Conservation (phyloP, 139 green algal species). For the Desmodesmus armatus region DNA sequence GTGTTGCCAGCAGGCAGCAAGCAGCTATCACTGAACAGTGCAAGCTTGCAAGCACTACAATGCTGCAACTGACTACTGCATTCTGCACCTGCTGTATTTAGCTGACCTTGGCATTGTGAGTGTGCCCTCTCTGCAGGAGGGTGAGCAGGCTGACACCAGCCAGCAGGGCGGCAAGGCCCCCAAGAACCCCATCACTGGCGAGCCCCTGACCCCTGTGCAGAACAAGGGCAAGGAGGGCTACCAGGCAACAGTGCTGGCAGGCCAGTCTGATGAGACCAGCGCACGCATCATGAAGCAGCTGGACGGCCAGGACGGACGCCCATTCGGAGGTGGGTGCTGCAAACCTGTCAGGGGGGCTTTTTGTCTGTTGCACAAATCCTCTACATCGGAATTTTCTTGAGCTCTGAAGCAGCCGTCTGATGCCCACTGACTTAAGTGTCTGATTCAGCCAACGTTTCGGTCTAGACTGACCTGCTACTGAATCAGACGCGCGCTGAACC, state of each 20-base stretch:
- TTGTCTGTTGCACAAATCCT: no score
- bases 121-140: conserved; percentile 11
- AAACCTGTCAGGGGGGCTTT: no score
- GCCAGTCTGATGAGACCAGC: conserved; percentile 19
- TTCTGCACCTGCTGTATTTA: neutral
- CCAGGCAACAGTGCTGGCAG: conserved; percentile 21
- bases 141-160: conserved; percentile 38
- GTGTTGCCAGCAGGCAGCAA: neutral
- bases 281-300: conserved; percentile 39
- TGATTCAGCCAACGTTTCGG: no score
- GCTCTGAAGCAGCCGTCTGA: no score
- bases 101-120: neutral
- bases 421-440: no score
- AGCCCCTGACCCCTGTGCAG: conserved; percentile 29
- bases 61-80: neutral
- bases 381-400: no score
- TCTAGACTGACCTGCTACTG: no score
- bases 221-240: conserved; percentile 39
- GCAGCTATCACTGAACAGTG: neutral
- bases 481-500: no score
- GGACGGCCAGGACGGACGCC: conserved; percentile 15
- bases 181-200: conserved; percentile 44
- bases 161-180: conserved; percentile 30
- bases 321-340: conserved; percentile 38
- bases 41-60: neutral